Conservation (phyloP, 495 filamentous ascomycete species). For the Parmelia sp. region DNA sequence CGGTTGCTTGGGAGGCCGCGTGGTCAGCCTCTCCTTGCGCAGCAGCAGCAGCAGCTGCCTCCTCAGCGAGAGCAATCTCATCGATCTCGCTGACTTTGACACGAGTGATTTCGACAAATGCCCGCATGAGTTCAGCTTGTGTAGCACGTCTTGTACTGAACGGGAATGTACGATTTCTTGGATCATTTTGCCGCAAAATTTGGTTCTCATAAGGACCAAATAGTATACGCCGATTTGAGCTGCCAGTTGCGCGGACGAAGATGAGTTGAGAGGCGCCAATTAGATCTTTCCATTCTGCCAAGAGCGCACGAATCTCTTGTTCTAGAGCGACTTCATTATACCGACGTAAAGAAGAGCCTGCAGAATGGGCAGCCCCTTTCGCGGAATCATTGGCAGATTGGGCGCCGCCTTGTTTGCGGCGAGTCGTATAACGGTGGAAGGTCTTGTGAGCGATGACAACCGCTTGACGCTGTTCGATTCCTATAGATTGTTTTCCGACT, state of each 20-base stretch:
- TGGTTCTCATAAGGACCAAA: conserved; percentile 90
- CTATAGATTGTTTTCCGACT: conserved; percentile 59
- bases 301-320: conserved; percentile 70
- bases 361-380: conserved; percentile 89
- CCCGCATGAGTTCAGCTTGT: conserved; percentile 86
- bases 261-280: conserved; percentile 77
- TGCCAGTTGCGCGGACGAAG: conserved; percentile 85
- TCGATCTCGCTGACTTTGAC: conserved; percentile 75
- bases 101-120: conserved; percentile 85
- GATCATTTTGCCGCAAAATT: conserved; percentile 72
- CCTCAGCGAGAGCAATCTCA: conserved; percentile 47
- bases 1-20: conserved; percentile 36
- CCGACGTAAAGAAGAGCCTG: conserved; percentile 78
- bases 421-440: conserved; percentile 93
- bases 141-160: conserved; percentile 94
- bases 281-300: conserved; percentile 73
- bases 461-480: conserved; percentile 70
- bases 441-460: conserved; percentile 91
- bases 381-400: conserved; percentile 88
- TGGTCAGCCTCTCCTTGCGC: conserved; percentile 24
- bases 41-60: conserved; percentile 37
- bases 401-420: conserved; percentile 90
- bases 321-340: conserved; percentile 89
- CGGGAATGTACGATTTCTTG: conserved; percentile 80
- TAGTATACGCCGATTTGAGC: conserved; percentile 72